Evolutionary conservation across 176 grass and related monocot genomes (phyloP).

Genomic region (Aegilops tauschii): DNA sequence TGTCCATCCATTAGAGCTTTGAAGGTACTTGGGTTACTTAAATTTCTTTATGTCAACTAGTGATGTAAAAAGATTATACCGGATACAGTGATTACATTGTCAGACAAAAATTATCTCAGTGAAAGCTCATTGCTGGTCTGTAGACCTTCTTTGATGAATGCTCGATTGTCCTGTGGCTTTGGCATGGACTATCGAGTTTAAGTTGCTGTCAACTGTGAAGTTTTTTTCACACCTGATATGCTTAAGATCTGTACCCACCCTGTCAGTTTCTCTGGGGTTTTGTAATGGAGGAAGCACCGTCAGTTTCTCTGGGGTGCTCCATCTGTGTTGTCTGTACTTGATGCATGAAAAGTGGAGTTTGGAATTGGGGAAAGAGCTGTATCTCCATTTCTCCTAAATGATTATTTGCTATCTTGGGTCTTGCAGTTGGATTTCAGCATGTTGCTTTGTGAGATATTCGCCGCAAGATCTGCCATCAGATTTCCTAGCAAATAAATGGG

Average conservation of each 20-base stretch:
- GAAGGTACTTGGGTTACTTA: conserved; percentile 12
- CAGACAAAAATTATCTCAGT: neutral
- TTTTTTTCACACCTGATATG: neutral
- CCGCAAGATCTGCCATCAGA: neutral
- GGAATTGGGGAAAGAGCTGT: neutral
- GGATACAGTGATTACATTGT: neutral
- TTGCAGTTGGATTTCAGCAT: neutral
- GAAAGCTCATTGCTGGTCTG: conserved; percentile 14
- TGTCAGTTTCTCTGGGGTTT: neutral
- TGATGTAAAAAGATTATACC: neutral
- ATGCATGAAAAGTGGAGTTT: neutral
- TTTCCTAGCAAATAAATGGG: neutral
- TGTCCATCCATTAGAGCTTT: conserved; percentile 8
- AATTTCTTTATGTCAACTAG: neutral
- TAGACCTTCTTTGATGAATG: neutral
- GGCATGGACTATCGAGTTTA: neutral
- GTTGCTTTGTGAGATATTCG: neutral
- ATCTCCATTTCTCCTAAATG: neutral
- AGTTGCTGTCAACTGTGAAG: neutral
- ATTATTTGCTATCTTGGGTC: neutral
- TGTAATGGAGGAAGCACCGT: neutral
- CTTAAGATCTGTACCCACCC: neutral
- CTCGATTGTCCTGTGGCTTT: conserved; percentile 3
- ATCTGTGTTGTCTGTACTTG: neutral
- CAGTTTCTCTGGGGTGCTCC: neutral